Evolutionary conservation across 306 rosid genomes (phyloP).

Genomic region (Spatholobus suberectus): DNA sequence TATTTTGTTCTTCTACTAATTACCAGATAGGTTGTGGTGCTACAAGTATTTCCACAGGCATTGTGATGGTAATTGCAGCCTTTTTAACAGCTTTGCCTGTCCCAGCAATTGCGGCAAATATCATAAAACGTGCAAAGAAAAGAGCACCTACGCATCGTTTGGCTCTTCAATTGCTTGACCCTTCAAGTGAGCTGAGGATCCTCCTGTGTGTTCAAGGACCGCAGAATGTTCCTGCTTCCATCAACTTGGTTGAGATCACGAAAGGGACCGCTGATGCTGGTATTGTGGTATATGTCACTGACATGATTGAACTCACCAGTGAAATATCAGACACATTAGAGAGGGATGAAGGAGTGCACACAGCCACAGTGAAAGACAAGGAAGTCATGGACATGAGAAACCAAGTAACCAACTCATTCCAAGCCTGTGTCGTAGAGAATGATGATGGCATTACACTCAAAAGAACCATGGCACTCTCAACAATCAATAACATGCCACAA

Average conservation of each 20-base stretch:
- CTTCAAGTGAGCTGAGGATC: constrained; percentile 57
- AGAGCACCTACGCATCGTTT: constrained; percentile 68
- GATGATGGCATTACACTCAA: constrained; percentile 56
- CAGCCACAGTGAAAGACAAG: constrained; percentile 53
- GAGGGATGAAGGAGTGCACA: constrained; percentile 48
- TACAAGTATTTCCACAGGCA: constrained; percentile 47
- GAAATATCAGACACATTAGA: constrained; percentile 58
- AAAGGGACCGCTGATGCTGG: constrained; percentile 58
- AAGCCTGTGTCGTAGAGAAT: constrained; percentile 49
- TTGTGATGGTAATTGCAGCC: constrained; percentile 64
- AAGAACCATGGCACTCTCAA: constrained; percentile 62
- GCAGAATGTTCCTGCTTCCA: constrained; percentile 52
- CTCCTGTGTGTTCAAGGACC: constrained; percentile 71
- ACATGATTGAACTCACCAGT: constrained; percentile 74
- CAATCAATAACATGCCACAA: constrained; percentile 63
- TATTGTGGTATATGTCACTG: constrained; percentile 61
- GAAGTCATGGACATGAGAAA: constrained; percentile 60
- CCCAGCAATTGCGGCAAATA: constrained; percentile 66
- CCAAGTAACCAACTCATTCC: constrained; percentile 59
- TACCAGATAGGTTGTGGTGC: constrained; percentile 54
- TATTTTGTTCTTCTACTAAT: constrained; percentile 18
- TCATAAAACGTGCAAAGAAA: constrained; percentile 74
- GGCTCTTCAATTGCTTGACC: constrained; percentile 73
- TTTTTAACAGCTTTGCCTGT: constrained; percentile 66
- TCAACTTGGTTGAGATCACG: constrained; percentile 81